Base-by-base conservation (phyloP, 75 land plant genomes). In the Cryptomeria japonica region DNA sequence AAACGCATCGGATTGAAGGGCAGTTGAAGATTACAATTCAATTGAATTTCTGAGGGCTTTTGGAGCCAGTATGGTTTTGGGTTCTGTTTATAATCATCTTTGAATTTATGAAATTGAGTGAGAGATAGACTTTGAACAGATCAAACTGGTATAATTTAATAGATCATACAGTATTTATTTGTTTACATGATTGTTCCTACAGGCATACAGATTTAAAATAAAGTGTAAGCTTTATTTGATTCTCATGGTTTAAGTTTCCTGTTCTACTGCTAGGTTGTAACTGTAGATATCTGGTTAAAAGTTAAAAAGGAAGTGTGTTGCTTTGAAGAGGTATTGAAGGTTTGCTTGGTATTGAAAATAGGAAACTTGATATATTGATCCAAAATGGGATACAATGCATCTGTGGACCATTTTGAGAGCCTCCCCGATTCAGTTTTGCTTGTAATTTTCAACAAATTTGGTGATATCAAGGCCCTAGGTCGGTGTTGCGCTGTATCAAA, bases 401-500 rank as follows among this genome's bases (percentile, higher is more conserved):
- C 84, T 28, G 31, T n/a, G 34, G 90, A 89, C 41, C 89, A 46
- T 36, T 89, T 89, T 42, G 90, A 89, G 28, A 87, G 84, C 34
- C 84, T 89, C 39, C 90, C 90, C 8, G 89, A 89, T 39, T 89
- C 90, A 42, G 53, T 89, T 39, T 9, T 89, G 56, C 85, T 89
- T n/a, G 44, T 88, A 39, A 87, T 89, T 39, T 88, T 89, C 61
- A 89, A 89, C 80, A 64, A 88, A 51, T 47, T 89, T 44, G 51
- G 56, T 14, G 90, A 89, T 42, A 80, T 89, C 49, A 89, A 89
- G 89, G 80, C 64, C 7, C 84, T 89, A 49, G 90, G 90, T 3
- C 51, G 90, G 22, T 88, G 90, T 84, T 75, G 89, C 28, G 89
- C 89, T 0, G 90, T 89, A 18, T 89, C 90, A 46, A 87, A 80